A percentile compares a stretch with the other conserved stretches of the same genome.
Conservation (phyloP, 2,329 filamentous ascomycete species). For the Parastagonospora nodorum region DNA sequence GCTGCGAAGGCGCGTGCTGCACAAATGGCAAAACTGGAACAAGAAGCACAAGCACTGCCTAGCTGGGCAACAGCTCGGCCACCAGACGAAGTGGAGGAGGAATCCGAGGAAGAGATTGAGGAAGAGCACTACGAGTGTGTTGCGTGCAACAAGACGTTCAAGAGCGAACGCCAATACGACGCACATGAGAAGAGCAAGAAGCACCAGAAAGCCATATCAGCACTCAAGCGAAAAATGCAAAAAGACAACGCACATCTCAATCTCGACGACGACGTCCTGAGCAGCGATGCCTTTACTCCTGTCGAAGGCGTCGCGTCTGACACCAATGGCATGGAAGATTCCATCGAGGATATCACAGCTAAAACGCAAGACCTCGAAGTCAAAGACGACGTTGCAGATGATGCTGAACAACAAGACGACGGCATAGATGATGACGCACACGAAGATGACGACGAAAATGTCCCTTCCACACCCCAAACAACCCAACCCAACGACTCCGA, state of each 20-base stretch:
- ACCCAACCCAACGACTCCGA: neutral
- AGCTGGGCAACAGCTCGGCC: constrained; percentile 74
- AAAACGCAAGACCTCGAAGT: constrained; percentile 20
- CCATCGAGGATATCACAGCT: constrained; percentile 20
- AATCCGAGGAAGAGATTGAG: constrained; percentile 56
- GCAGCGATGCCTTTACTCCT: constrained; percentile 41
- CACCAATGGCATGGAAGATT: constrained; percentile 47
- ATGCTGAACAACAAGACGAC: constrained; percentile 19
- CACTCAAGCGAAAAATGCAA: constrained; percentile 80
- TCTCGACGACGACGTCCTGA: constrained; percentile 45
- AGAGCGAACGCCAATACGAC: constrained; percentile 90
- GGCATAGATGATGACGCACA: constrained; percentile 19
- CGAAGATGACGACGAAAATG: constrained; percentile 28
- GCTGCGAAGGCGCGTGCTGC: constrained; percentile 81
- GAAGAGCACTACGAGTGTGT: constrained; percentile 66
- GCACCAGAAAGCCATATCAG: constrained; percentile 83
- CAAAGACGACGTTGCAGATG: constrained; percentile 14
- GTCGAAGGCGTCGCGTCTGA: constrained; percentile 29
- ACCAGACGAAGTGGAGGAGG: constrained; percentile 59
- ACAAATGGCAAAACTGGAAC: constrained; percentile 74
- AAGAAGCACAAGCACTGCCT: constrained; percentile 67
- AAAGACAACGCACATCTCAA: constrained; percentile 71
- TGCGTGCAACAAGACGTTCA: constrained; percentile 70
- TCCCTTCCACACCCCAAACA: neutral
- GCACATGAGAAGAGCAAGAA: constrained; percentile 97